Evolutionary conservation across 169 alveolate genomes (phyloP), one percentile per base, ranked within the genome.

Genomic region (Plasmodium vivax): DNA sequence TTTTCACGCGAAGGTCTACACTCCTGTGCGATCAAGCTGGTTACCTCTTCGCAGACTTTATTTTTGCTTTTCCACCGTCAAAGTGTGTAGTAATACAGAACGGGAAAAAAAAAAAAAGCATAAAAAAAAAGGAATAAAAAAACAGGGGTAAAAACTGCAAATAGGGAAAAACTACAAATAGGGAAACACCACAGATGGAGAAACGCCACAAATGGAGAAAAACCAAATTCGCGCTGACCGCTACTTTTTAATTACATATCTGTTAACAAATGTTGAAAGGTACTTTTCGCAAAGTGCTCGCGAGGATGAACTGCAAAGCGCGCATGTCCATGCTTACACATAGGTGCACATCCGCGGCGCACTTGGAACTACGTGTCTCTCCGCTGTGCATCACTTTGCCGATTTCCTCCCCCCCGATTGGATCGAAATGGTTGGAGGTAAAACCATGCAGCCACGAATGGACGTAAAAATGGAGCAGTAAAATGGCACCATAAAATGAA

Each of bases 261-360:
- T 71, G 27, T 72, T 71, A 84, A 43, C 83, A 71, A 72, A 84
- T 23, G 54, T 23, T 72, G 36, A 34, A 84, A 72, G 43, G 71
- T 71, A 32, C 54, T 27, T 68, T 68, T 68, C 41, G 47, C 68
- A 84, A 47, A 71, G 75, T n/a, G 56, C 75, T 8, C 75, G 30
- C 51, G 34, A 19, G 85, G 85, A 8, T 23, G 41, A 80, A 80
- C 56, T 80, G 58, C 71, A 23, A 45, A 10, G 41, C 16, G 77
- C 77, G 77, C 77, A 68, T 19, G 10, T 68, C 27, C 32, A 68
- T 68, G 38, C 27, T 9, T 68, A 27, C 77, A 68, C 38, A 27
- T 68, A 68, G 38, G 77, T 27, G 43, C 32, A 68, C 77, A 68
- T 23, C 32, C 77, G 19, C 58, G 14, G 58, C 19, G 58, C 58